Evolutionary conservation across 106 monocot species (phyloP), one percentile per base, ranked within the genome.

Genomic region (Phalaenopsis equestris): DNA sequence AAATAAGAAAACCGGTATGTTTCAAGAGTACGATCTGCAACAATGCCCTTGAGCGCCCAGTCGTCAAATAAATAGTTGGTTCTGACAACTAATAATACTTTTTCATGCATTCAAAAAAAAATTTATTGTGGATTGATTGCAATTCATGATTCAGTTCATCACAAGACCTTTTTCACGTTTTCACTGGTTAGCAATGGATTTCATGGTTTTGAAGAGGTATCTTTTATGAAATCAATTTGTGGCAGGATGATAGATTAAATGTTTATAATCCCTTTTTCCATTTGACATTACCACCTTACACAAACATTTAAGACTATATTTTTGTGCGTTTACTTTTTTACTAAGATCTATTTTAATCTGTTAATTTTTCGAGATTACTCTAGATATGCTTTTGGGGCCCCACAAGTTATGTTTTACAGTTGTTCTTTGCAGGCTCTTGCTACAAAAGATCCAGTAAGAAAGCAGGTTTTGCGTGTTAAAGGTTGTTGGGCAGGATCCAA

Each of bases 401-500:
- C 21, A 61, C n/a, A 61, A 61, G 19, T 57, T 57, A 61, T n/a
- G 3, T 23, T 61, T 21, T 61, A 61, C 61, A 21, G 21, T 21
- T 61, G 21, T 21, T 61, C 5, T 61, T 82, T 77, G 39, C 85
- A 96, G 96, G 93, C 89, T 85, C 88, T 96, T 79, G 91, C 86
- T 9, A 91, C 88, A 78, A 96, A 93, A 86, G 96, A 96, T 84
- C 86, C 96, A 73, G 76, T 91, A 76, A 85, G 96, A 78, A 88
- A 93, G 55, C 96, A 96, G 80, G 96, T 96, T 17, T 79, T 96
- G 82, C 88, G 96, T 45, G 93, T 93, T 8, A 96, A 93, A 85
- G 96, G 96, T 81, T 96, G 96, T 82, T 84, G 91, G 88, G 96
- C 96, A 12, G 93, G 96, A 82, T 96, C 96, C 78, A 91, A 89